Conservation (phyloP, 306 rosid species). For the Purshia tridentata region DNA sequence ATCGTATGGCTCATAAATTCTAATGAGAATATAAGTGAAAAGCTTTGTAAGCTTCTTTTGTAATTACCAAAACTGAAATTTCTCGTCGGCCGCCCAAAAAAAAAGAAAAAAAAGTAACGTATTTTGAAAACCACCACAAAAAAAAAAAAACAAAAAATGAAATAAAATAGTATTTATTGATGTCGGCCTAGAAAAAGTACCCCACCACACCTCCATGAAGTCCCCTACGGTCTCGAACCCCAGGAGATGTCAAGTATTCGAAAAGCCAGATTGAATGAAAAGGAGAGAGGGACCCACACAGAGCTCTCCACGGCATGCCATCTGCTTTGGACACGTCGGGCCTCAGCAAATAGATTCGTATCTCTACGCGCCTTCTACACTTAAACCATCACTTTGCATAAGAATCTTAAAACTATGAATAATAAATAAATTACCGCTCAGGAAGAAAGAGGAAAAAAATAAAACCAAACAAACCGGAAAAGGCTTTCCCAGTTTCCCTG, state of each 20-base stretch:
- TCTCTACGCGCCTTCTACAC: constrained; percentile 8
- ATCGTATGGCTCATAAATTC: too few species aligned
- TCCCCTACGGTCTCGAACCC: not conserved
- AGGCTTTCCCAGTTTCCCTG: constrained; percentile 22
- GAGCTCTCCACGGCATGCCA: not conserved
- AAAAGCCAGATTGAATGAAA: not conserved
- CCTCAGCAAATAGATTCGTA: not conserved
- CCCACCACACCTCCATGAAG: not conserved
- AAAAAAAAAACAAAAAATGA: not conserved
- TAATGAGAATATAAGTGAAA: too few species aligned
- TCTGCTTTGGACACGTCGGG: constrained; percentile 15
- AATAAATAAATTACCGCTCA: not conserved
- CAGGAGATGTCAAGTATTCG: not conserved
- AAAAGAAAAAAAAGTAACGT: too few species aligned
- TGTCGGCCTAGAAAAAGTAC: not conserved
- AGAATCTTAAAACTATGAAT: constrained; percentile 3
- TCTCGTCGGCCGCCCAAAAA: too few species aligned
- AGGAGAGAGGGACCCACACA: not conserved
- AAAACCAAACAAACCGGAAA: not conserved
- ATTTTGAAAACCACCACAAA: not conserved
- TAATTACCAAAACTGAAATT: too few species aligned
- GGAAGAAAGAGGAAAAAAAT: not conserved
- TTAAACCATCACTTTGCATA: not conserved
- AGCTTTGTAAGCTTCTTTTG: too few species aligned
- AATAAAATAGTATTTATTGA: too few species aligned